phyloP scores from a whole-genome alignment of 2,329 filamentous ascomycete species.

The Scedosporium dehoogii region DNA sequence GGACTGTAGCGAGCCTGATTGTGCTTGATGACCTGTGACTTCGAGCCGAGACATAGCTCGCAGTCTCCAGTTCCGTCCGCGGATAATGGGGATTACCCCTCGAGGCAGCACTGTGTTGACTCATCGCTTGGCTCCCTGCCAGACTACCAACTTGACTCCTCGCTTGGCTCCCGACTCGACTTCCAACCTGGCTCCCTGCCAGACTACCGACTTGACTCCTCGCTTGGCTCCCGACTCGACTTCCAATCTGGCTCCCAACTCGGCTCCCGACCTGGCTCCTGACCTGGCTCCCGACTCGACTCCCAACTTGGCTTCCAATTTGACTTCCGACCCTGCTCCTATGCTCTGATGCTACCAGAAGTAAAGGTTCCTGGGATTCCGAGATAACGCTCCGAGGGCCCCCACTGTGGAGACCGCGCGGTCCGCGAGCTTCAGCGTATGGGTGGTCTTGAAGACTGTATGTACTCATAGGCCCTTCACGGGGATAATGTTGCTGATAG shows the following conservation, averaged over 20 bases:
- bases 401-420: background rate
- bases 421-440: background rate
- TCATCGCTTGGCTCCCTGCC: conserved; percentile 5
- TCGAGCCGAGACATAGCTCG: conserved; percentile 32
- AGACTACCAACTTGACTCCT: background rate
- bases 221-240: conserved; percentile 9
- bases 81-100: conserved; percentile 1
- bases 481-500: background rate
- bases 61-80: conserved; percentile 23
- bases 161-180: conserved; percentile 8
- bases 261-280: background rate
- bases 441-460: background rate
- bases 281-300: background rate
- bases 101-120: conserved; percentile 17
- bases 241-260: background rate
- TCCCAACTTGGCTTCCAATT: background rate
- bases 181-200: background rate
- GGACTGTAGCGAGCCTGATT: conserved; percentile 7
- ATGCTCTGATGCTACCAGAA: background rate
- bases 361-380: background rate
- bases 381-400: background rate
- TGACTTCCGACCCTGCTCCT: background rate
- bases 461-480: background rate
- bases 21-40: conserved; percentile 27
- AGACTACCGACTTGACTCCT: background rate